Base-by-base conservation (phyloP, 805 yeast genomes). In the Clavispora vitiphila region DNA sequence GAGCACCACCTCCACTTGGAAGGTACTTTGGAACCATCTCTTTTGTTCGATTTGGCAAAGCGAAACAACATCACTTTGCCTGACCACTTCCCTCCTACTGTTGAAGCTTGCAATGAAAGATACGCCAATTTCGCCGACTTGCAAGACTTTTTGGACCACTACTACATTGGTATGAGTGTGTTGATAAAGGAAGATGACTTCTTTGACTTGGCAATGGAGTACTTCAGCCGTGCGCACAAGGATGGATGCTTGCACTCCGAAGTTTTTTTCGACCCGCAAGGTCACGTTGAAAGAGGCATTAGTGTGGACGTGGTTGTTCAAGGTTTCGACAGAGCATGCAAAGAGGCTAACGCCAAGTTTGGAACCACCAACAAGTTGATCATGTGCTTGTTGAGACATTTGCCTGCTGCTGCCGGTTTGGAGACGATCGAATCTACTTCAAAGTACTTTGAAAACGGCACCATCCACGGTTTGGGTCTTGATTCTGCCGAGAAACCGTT, bases 1-100 rank as follows among this genome's bases (percentile, higher is more conserved):
- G 95, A 86, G 61, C 91, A 86, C 59, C 95, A 86, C 58, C 77
- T 86, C 46, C 95, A 86, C 62, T 60, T 86, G 35, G 95, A 86
- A 67, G 95, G 95, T 25, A 84, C 95, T 31, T 61, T 86, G 42
- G 85, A 82, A 47, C 93, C 95, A n/a, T 77, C 77, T 37, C 71
- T 85, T 27, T 66, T 86, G 44, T 83, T 84, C 62, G 76, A 78
- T 39, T 66, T 86, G 42, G 89, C 91, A 0, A 64, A 74, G 54
- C 76, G 86, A 64, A 84, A 85, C 65, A 61, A 65, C 26, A 71
- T 86, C 42, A 43, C 57, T 15, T 65, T 86, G 27, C 95, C 96
- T 14, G 72, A 59, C 2, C 65, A 62, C 20, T 83, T 82, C 63
- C 91, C 93, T 30, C 63, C 67, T 37, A 62, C 80, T 1, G 73